A percentile compares a stretch with the other conserved stretches of the same genome.
Conservation (phyloP, 2,329 filamentous ascomycete genomes). For the Colletotrichum sojae region DNA sequence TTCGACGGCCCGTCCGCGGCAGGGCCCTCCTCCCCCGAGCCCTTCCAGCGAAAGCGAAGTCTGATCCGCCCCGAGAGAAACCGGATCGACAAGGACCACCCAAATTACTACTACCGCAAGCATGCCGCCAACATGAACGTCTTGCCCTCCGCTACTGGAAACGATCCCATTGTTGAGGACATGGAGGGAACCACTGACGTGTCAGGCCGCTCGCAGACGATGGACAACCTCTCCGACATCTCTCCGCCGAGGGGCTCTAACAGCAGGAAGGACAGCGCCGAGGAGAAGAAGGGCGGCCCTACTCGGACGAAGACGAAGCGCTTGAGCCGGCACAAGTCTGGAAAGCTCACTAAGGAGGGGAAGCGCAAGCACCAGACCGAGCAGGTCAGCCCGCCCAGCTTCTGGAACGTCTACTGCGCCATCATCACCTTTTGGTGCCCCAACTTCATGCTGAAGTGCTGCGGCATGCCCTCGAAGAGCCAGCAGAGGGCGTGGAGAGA, state of each 20-base stretch:
- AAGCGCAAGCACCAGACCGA: conserved; percentile 70
- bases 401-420: conserved; percentile 97
- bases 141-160: conserved; percentile 90
- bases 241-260: conserved; percentile 50
- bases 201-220: conserved; percentile 57
- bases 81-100: conserved; percentile 87
- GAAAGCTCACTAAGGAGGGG: conserved; percentile 76
- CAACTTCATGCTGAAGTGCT: conserved; percentile 85
- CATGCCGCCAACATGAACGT: conserved; percentile 95
- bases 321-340: conserved; percentile 63
- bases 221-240: conserved; percentile 62
- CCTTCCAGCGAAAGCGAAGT: conserved; percentile 81
- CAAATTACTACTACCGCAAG: conserved; percentile 95
- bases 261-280: conserved; percentile 50
- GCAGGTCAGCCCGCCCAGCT: conserved; percentile 82
- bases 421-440: conserved; percentile 96
- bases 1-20: conserved; percentile 48
- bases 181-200: conserved; percentile 75
- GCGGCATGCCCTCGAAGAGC: conserved; percentile 86
- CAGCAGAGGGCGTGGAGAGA: conserved; percentile 96
- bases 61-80: conserved; percentile 91
- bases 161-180: conserved; percentile 89
- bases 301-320: conserved; percentile 49
- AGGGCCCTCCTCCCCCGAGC: conserved; percentile 39
- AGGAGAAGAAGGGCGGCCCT: conserved; percentile 54